These are phyloP conservation scores for Kickxella alabastrina DNA, from an alignment of 192 early-diverging fungal genomes.

Conservation along the genomic window DNA sequence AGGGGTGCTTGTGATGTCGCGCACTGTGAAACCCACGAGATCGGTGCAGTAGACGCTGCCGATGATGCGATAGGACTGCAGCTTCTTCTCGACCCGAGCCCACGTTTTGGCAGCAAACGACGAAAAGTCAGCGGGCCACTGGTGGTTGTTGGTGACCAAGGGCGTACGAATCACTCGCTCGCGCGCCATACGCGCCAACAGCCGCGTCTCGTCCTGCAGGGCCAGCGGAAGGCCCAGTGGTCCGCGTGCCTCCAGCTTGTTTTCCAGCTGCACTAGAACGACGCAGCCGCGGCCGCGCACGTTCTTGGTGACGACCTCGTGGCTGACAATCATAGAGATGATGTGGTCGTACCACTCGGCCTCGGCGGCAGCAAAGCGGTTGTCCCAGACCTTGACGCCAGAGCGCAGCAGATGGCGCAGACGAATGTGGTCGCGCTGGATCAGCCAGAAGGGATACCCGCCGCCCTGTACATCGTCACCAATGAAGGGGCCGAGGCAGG, in stretches of 20 bases:
- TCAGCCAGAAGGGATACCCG: conserved; percentile 75
- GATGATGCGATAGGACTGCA: conserved; percentile 28
- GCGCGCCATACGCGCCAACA: conserved; percentile 69
- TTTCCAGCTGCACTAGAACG: conserved; percentile 78
- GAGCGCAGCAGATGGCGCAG: conserved; percentile 67
- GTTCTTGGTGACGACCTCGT: conserved; percentile 69
- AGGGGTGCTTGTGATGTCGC: conserved; percentile 21
- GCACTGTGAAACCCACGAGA: conserved; percentile 27
- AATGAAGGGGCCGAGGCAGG: conserved; percentile 80
- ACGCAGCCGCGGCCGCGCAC: conserved; percentile 62
- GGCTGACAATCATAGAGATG: conserved; percentile 67
- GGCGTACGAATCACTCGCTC: conserved; percentile 75
- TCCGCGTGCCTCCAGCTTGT: conserved; percentile 64
- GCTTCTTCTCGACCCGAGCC: conserved; percentile 22
- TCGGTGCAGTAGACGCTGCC: conserved; percentile 23
- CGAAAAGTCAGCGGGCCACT: conserved; percentile 36
- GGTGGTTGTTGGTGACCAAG: conserved; percentile 77
- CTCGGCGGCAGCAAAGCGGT: conserved; percentile 64
- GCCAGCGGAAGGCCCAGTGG: conserved; percentile 64
- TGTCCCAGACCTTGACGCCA: conserved; percentile 67
- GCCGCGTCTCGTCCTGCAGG: conserved; percentile 74
- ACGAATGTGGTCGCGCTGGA: conserved; percentile 66
- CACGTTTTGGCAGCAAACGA: conserved; percentile 18
- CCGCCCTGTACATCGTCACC: conserved; percentile 75
- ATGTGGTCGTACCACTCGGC: conserved; percentile 73